Percentiles rank a stretch among this genome's conserved stretches.
Evolutionary conservation across 768 basidiomycete species (phyloP).

Genomic region (Saitozyma sp.): DNA sequence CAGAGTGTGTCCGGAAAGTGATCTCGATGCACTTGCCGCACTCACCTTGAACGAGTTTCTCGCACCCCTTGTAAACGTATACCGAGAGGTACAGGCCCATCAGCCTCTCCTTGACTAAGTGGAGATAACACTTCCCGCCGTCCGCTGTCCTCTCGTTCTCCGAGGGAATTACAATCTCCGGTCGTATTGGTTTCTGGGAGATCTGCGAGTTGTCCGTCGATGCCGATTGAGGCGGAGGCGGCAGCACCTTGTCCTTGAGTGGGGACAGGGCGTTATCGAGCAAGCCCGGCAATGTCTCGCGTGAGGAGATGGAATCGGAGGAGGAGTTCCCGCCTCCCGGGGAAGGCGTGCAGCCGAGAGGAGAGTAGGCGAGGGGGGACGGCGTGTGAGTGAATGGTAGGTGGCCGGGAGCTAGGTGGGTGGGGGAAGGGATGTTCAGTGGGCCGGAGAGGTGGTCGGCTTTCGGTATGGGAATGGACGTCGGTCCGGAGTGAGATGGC

Average conservation of each 20-base stretch:
- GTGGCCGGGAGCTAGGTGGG: neutral
- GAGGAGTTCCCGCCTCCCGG: neutral
- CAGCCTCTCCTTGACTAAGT: conserved; percentile 83
- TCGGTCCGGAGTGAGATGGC: too few relatives aligned
- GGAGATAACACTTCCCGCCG: conserved; percentile 71
- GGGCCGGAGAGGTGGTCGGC: neutral
- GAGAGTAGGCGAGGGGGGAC: conserved; percentile 12
- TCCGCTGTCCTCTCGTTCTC: conserved; percentile 13
- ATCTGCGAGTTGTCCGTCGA: too few relatives aligned
- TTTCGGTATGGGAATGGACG: too few relatives aligned
- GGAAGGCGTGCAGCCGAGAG: conserved; percentile 9
- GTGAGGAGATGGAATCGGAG: too few relatives aligned
- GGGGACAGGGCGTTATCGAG: too few relatives aligned
- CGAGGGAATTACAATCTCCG: conserved; percentile 12
- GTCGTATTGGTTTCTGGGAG: neutral
- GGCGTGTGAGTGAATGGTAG: conserved; percentile 1
- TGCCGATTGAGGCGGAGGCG: too few relatives aligned
- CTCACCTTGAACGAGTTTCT: conserved; percentile 51
- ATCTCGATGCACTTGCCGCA: neutral
- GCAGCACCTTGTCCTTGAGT: too few relatives aligned
- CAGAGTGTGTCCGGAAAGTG: neutral
- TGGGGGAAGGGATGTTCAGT: conserved; percentile 4
- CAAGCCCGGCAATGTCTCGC: too few relatives aligned
- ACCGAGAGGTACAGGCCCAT: conserved; percentile 58
- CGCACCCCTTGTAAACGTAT: conserved; percentile 52